Conservation (phyloP, 2,329 filamentous ascomycete genomes). For the Geosmithia putterillii region DNA sequence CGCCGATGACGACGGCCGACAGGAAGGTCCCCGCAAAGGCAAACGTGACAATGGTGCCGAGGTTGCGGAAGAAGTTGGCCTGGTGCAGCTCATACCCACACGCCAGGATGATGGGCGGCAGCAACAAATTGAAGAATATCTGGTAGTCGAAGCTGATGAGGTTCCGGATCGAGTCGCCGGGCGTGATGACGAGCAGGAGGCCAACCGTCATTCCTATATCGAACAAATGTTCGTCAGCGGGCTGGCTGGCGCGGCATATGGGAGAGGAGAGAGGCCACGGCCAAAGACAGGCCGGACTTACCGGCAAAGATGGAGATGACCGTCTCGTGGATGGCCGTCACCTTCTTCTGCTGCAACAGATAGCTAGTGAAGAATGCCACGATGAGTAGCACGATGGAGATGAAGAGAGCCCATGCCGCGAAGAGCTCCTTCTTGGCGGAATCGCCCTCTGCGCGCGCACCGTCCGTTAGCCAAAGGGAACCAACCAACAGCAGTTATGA, state of each 20-base stretch:
- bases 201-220: constrained; percentile 82
- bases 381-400: constrained; percentile 88
- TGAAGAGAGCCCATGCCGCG: constrained; percentile 94
- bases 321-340: constrained; percentile 95
- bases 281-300: constrained; percentile 16
- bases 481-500: constrained; percentile 2
- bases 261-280: background rate
- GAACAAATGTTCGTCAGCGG: background rate
- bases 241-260: background rate
- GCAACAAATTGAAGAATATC: constrained; percentile 97
- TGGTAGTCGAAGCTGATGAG: constrained; percentile 96
- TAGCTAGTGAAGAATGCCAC: constrained; percentile 95
- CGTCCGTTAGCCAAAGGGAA: too few species aligned
- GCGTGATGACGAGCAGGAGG: constrained; percentile 70
- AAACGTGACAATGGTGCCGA: constrained; percentile 93
- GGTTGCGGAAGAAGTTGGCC: constrained; percentile 98
- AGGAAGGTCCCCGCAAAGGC: constrained; percentile 96
- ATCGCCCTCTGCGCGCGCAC: constrained; percentile 62
- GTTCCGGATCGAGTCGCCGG: constrained; percentile 73
- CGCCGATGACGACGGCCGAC: constrained; percentile 84
- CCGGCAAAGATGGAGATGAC: constrained; percentile 97
- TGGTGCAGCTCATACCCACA: constrained; percentile 97
- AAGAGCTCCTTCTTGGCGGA: constrained; percentile 87
- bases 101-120: constrained; percentile 95
- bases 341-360: constrained; percentile 89